Conservation (phyloP, 352 stramenopile genomes). For the Phytophthora cryptogea region DNA sequence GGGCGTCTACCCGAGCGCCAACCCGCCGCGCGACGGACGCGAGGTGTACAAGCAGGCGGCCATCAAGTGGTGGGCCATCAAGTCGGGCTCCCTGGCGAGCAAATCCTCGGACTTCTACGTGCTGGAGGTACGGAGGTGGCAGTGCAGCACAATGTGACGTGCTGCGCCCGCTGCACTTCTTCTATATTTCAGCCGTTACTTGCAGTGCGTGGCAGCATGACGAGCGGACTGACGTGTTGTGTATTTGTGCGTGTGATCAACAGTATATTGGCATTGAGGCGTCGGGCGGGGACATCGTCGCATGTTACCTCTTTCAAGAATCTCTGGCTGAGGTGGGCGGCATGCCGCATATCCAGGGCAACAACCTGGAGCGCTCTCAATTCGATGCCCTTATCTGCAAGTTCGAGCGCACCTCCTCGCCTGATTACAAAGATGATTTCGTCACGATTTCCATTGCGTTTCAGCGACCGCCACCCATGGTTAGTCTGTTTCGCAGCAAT, state of each 20-base stretch:
- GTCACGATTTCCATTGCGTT: slow-evolving; percentile 88
- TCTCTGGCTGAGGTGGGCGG: slow-evolving; percentile 80
- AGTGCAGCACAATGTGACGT: slow-evolving; percentile 7
- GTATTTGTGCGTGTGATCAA: slow-evolving; percentile 11
- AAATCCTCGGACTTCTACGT: slow-evolving; percentile 90
- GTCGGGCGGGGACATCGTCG: slow-evolving; percentile 71
- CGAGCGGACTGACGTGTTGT: slow-evolving; percentile 28
- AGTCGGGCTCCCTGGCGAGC: slow-evolving; percentile 73
- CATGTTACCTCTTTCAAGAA: slow-evolving; percentile 87
- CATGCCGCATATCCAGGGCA: slow-evolving; percentile 81
- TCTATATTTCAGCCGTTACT: slow-evolving; percentile 28
- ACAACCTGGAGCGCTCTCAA: slow-evolving; percentile 81
- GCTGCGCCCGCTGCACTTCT: slow-evolving; percentile 9
- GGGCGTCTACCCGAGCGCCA: slow-evolving; percentile 77
- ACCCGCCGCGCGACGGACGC: slow-evolving; percentile 61
- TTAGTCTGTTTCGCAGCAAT: slow-evolving; percentile 84
- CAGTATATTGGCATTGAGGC: slow-evolving; percentile 88
- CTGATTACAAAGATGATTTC: slow-evolving; percentile 73
- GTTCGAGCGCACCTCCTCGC: slow-evolving; percentile 71
- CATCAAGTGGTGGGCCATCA: slow-evolving; percentile 91
- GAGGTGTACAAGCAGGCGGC: slow-evolving; percentile 87
- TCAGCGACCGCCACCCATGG: slow-evolving; percentile 79
- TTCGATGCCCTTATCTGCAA: slow-evolving; percentile 88
- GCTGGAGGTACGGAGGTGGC: slow-evolving; percentile 54
- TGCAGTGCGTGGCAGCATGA: slow-evolving; percentile 17